Evolutionary conservation across 257 asterid species (phyloP).

Genomic region (Solanum pimpinellifolium): DNA sequence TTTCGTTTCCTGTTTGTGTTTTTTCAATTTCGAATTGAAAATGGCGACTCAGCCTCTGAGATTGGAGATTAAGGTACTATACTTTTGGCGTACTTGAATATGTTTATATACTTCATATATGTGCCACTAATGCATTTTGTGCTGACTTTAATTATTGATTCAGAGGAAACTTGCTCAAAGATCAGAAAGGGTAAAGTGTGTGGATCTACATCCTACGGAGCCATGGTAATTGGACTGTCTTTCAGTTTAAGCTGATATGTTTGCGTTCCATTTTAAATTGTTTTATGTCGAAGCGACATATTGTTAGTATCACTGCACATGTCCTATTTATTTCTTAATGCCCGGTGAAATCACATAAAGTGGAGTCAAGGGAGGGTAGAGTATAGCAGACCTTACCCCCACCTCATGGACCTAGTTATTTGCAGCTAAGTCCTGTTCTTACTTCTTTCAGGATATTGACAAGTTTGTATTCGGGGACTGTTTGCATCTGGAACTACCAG

Average conservation of each 20-base stretch:
- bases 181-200: constrained; percentile 39
- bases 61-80: constrained; percentile 36
- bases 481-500: constrained; percentile 89
- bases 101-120: not conserved
- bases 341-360: not conserved
- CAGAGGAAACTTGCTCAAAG: constrained; percentile 45
- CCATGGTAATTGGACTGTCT: constrained; percentile 25
- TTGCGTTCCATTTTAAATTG: not conserved
- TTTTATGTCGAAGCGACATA: not conserved
- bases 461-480: constrained; percentile 84
- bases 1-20: not conserved
- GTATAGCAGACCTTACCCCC: not conserved
- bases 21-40: not conserved
- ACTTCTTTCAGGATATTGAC: constrained; percentile 58
- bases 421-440: not conserved
- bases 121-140: not conserved
- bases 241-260: not conserved
- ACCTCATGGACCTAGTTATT: not conserved
- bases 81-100: not conserved
- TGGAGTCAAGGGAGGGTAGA: not conserved
- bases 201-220: constrained; percentile 42
- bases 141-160: constrained; percentile 6
- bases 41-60: constrained; percentile 28
- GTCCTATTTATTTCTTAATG: not conserved
- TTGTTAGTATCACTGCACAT: not conserved